Percentiles rank a stretch among this genome's conserved stretches.
These are phyloP conservation scores for Xylariaceae sp. DNA, from an alignment of 2,329 filamentous ascomycete genomes.

Conservation along the genomic window DNA sequence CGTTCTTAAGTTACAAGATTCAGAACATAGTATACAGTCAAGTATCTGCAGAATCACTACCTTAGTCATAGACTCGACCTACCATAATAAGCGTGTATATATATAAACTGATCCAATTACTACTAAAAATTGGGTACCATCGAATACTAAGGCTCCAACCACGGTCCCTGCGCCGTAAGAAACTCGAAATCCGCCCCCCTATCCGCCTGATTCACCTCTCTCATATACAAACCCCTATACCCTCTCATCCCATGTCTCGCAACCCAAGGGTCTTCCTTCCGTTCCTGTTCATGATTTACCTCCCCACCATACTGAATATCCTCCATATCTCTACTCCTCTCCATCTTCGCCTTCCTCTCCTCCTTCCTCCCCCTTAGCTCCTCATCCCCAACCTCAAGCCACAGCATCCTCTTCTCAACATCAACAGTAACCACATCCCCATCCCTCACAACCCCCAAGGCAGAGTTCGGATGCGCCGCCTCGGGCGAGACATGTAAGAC, in stretches of 20 bases:
- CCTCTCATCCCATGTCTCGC: conserved; percentile 54
- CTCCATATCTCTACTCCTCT: conserved; percentile 58
- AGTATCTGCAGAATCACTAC: no score
- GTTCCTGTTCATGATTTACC: conserved; percentile 64
- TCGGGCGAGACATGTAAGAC: conserved; percentile 89
- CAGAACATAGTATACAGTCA: no score
- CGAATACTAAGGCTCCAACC: no score
- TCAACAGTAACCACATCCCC: conserved; percentile 84
- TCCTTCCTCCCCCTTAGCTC: conserved; percentile 69
- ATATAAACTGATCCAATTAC: no score
- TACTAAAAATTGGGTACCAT: no score
- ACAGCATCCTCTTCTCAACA: conserved; percentile 68
- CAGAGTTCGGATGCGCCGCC: conserved; percentile 75
- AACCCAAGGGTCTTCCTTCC: conserved; percentile 42
- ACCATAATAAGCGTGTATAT: no score
- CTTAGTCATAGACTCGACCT: no score
- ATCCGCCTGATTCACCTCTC: conserved; percentile 66
- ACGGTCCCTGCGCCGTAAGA: conserved; percentile 53
- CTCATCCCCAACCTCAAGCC: conserved; percentile 68
- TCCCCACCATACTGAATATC: conserved; percentile 69
- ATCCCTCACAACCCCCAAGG: conserved; percentile 76
- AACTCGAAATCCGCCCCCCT: conserved; percentile 68
- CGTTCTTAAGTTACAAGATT: no score
- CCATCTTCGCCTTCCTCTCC: conserved; percentile 60
- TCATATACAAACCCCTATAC: conserved; percentile 65